These are phyloP conservation scores for Volvox carteri DNA, from an alignment of 163 green algal species.

Conservation along the genomic window DNA sequence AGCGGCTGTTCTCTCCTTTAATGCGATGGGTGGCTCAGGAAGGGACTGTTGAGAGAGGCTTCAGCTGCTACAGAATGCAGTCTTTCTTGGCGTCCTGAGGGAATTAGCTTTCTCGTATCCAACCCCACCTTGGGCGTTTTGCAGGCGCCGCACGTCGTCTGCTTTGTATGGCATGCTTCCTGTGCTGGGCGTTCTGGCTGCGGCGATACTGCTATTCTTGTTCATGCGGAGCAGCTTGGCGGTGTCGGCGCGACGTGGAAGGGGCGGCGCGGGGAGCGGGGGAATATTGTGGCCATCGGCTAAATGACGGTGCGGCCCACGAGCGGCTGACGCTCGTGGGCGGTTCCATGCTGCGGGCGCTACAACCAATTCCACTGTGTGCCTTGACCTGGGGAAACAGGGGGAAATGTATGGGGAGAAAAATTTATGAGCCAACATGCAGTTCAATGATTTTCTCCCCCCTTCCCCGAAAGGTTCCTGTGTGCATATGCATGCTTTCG, in stretches of 20 bases:
- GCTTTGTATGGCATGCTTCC: conserved; percentile 5
- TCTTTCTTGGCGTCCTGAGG: too few species aligned
- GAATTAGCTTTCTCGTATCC: too few species aligned
- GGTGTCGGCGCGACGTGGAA: background rate
- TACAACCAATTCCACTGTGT: background rate
- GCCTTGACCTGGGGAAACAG: background rate
- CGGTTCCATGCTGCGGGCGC: background rate
- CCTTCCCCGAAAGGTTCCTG: too few species aligned
- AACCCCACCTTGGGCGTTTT: too few species aligned
- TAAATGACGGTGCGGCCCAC: conserved; percentile 57
- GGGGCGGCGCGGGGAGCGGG: background rate
- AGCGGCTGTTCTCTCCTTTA: too few species aligned
- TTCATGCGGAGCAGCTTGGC: background rate
- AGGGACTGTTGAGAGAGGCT: too few species aligned
- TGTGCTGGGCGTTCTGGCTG: conserved; percentile 11
- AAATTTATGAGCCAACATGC: conserved; percentile 10
- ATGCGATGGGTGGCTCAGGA: too few species aligned
- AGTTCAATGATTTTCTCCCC: too few species aligned
- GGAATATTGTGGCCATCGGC: background rate
- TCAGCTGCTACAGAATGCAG: too few species aligned
- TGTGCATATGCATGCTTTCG: too few species aligned
- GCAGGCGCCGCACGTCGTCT: background rate
- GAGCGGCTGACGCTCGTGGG: conserved; percentile 40
- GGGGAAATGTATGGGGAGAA: background rate
- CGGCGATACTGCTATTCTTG: conserved; percentile 24